Base-by-base conservation (phyloP, 306 rosid species). In the Cicer bijugum region DNA sequence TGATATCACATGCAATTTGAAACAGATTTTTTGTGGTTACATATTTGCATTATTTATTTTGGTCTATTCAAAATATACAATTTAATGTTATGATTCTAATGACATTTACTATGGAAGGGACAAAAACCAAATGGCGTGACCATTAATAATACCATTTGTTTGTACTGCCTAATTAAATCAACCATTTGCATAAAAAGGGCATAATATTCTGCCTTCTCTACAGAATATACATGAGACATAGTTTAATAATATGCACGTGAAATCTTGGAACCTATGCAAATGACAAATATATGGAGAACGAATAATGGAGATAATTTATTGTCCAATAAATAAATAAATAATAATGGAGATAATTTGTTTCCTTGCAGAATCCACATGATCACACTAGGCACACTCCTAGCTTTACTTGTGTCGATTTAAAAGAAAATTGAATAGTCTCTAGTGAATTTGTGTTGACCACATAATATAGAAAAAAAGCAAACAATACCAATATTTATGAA, bases 211-310 rank as follows among this genome's bases (percentile, higher is more conserved):
- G 62, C 7, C 44, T 58, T 79, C 67, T 71, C 69, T 76, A 19
- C 12, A 72, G 80, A 80, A 80, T 76, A 80, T 76, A 80, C 74
- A 76, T 80, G 87, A 60, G 71, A 65, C 78, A 53, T 20, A 53
- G 74, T 72, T 69, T 38, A 71, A 14, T 20, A 57, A 79, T 65
- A 70, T 42, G 61, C 87, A 80, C 84, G 84, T 84, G 87, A 84
- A 71, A 77, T 69, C 74, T 80, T 76, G 82, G 61, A 80, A 72
- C 75, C 69, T 73, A 48, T 72, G 75, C 76, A 64, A 66, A 72
- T 72, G 77, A 76, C 82, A 76, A 67, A 57, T 62, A 37, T 51
- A 28, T 62, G 37, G 50, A 53, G 5, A 37, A 60, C 77, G 60
- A 61, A 74, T 77, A 65, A 66, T 65, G 44, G 58, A 66, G 82